Conservation (phyloP, 2,329 filamentous ascomycete genomes). For the Aspergillus alliaceus region DNA sequence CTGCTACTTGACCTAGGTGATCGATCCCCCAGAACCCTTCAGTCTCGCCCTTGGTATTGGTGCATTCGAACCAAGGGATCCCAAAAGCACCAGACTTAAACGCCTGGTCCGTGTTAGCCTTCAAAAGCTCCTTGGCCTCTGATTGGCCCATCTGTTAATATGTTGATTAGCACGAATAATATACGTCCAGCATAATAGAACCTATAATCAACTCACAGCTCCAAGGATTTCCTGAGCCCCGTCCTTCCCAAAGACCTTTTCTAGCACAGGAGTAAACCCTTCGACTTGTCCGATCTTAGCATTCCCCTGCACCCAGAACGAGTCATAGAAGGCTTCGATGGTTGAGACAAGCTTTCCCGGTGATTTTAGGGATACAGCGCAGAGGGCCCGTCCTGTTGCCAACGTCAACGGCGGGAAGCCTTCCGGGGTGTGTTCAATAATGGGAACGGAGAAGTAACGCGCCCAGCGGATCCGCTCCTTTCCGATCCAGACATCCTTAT, state of each 20-base stretch:
- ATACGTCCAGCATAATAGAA: neutral
- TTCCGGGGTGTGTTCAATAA: constrained; percentile 44
- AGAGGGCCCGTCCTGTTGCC: constrained; percentile 52
- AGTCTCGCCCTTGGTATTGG: constrained; percentile 53
- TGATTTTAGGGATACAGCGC: constrained; percentile 45
- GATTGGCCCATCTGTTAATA: constrained; percentile 23
- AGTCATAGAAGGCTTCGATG: constrained; percentile 50
- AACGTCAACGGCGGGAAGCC: constrained; percentile 57
- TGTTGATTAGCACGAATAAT: neutral
- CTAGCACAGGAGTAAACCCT: constrained; percentile 47
- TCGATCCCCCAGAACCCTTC: constrained; percentile 63
- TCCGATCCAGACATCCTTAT: constrained; percentile 61
- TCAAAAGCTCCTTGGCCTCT: constrained; percentile 50
- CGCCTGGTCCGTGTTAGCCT: constrained; percentile 52
- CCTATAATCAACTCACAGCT: constrained; percentile 32
- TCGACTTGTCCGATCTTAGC: constrained; percentile 46
- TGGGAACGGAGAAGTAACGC: constrained; percentile 54
- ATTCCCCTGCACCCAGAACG: constrained; percentile 53
- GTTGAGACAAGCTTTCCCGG: constrained; percentile 43
- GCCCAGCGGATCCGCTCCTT: constrained; percentile 57
- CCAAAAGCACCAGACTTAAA: constrained; percentile 60
- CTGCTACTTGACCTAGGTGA: constrained; percentile 56
- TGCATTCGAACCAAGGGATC: constrained; percentile 60
- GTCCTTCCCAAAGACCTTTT: constrained; percentile 46
- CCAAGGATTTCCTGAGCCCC: constrained; percentile 44